Conservation (phyloP, 1,284 basidiomycete species). For the Ceratobasidium sp. region DNA sequence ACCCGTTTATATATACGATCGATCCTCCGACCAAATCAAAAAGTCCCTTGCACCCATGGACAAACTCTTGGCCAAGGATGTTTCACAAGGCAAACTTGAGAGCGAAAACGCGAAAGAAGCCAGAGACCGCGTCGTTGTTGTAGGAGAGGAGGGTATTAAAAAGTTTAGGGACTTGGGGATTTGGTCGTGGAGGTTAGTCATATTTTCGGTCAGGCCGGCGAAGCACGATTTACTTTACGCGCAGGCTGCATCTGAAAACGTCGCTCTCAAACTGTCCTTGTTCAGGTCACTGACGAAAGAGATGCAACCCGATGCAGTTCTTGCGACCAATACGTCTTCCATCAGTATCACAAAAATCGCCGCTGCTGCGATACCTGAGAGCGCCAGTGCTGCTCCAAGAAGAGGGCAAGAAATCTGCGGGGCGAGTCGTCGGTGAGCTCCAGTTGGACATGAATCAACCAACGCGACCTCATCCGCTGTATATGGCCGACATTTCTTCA, state of each 20-base stretch:
- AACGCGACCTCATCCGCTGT: conserved; percentile 35
- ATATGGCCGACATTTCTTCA: conserved; percentile 92
- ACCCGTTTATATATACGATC: conserved; percentile 79
- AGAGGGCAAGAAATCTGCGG: conserved; percentile 69
- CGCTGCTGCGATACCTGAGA: conserved; percentile 72
- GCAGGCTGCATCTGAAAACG: conserved; percentile 89
- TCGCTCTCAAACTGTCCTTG: conserved; percentile 82
- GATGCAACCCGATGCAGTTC: conserved; percentile 77
- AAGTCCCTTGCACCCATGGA: conserved; percentile 80
- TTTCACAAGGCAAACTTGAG: conserved; percentile 81
- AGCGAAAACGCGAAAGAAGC: conserved; percentile 78
- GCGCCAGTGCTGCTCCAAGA: conserved; percentile 67
- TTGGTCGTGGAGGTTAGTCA: conserved; percentile 87
- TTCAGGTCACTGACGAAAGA: conserved; percentile 78
- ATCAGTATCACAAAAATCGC: conserved; percentile 96
- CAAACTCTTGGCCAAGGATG: conserved; percentile 87
- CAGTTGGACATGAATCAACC: conserved; percentile 11
- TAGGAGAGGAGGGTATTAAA: conserved; percentile 63
- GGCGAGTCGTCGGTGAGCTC: conserved; percentile 75
- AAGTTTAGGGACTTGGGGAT: conserved; percentile 79
- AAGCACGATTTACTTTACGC: background rate
- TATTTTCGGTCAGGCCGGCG: background rate
- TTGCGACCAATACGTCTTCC: conserved; percentile 94
- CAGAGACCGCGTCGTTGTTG: conserved; percentile 68
- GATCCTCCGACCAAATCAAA: conserved; percentile 69